Evolutionary conservation across 2,329 filamentous ascomycete species (phyloP).

Genomic region (Diaporthe caulivora): DNA sequence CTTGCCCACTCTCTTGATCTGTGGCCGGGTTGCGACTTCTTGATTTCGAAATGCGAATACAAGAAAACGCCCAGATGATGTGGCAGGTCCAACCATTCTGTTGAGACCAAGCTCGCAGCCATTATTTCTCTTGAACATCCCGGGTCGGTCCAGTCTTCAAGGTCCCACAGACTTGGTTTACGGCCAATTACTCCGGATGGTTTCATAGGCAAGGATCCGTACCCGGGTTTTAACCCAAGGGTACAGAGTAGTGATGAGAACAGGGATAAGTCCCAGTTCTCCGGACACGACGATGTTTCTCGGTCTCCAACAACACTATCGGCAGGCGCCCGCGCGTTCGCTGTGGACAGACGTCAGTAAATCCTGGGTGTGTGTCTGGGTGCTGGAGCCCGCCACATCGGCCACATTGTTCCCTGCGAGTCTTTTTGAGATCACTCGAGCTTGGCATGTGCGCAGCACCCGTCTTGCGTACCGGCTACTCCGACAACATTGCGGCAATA

Average conservation of each 20-base stretch:
- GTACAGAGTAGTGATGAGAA: constrained; percentile 30
- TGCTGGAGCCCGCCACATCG: constrained; percentile 35
- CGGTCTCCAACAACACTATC: constrained; percentile 18
- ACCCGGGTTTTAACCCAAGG: constrained; percentile 31
- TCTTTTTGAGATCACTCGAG: constrained; percentile 17
- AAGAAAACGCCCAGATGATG: background rate
- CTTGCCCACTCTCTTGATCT: background rate
- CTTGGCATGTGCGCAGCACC: constrained; percentile 31
- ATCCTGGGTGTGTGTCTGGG: constrained; percentile 19
- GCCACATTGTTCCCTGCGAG: constrained; percentile 18
- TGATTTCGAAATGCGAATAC: background rate
- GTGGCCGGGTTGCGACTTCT: background rate
- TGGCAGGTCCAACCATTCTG: background rate
- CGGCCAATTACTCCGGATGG: constrained; percentile 35
- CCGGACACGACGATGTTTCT: constrained; percentile 35
- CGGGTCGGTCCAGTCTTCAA: constrained; percentile 1
- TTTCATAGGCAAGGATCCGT: constrained; percentile 37
- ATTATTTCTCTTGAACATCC: background rate
- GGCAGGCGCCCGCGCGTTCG: constrained; percentile 16
- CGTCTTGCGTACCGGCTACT: constrained; percentile 34
- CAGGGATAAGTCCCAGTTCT: constrained; percentile 34
- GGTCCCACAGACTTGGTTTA: constrained; percentile 23
- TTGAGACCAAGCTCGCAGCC: background rate
- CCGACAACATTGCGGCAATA: constrained; percentile 22
- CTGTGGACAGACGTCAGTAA: constrained; percentile 19